Percentiles rank a stretch among this genome's conserved stretches.
Evolutionary conservation across 192 early-diverging fungal species (phyloP).

Genomic region (Linnemannia hyalina): DNA sequence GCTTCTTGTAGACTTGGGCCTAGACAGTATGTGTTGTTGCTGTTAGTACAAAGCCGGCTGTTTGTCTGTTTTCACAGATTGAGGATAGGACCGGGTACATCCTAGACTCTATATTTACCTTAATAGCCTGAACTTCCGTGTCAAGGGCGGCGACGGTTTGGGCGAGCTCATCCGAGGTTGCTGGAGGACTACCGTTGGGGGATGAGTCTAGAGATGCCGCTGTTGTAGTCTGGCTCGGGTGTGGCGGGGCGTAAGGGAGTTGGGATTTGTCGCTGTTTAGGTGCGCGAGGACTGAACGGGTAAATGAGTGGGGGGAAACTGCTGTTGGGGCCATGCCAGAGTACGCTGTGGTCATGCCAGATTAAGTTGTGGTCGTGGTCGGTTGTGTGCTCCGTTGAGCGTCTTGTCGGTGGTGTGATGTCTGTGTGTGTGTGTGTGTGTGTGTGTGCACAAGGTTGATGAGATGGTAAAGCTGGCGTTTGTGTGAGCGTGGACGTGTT

Average conservation of each 20-base stretch:
- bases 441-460: neutral
- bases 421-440: neutral
- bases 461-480: too few relatives aligned
- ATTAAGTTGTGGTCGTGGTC: neutral
- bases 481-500: too few relatives aligned
- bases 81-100: too few relatives aligned
- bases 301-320: slow-evolving; percentile 28
- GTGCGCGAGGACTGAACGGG: slow-evolving; percentile 23
- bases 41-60: neutral
- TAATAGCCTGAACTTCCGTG: slow-evolving; percentile 36
- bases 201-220: neutral
- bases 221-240: neutral
- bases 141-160: slow-evolving; percentile 20
- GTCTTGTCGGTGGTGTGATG: too few relatives aligned
- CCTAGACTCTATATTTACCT: neutral
- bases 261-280: slow-evolving; percentile 1
- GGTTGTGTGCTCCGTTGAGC: too few relatives aligned
- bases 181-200: neutral
- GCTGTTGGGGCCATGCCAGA: slow-evolving; percentile 29
- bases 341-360: neutral
- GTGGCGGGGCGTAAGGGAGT: neutral
- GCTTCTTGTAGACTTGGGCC: slow-evolving; percentile 54
- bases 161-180: slow-evolving; percentile 21
- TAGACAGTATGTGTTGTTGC: neutral
- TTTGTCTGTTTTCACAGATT: too few relatives aligned